phyloP scores from a whole-genome alignment of 768 basidiomycete genomes.

The Tremella mesenterica region DNA sequence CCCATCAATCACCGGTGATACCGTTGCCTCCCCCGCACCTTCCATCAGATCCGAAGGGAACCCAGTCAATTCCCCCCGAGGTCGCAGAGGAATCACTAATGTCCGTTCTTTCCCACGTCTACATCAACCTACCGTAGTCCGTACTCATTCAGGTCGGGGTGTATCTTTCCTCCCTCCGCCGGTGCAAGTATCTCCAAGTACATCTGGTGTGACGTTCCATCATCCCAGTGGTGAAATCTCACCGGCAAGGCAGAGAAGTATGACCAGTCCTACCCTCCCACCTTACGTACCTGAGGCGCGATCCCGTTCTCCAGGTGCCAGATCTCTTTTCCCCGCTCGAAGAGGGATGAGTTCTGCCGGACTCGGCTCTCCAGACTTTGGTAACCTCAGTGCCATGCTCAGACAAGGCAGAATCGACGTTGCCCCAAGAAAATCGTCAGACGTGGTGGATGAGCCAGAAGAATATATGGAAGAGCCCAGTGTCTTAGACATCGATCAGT shows the following conservation, averaged over 20 bases:
- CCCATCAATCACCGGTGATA: no score
- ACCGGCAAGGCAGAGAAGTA: no score
- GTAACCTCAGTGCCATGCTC: background rate
- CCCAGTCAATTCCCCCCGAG: background rate
- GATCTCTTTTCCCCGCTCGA: no score
- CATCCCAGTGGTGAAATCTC: no score
- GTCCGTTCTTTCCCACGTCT: slow-evolving; percentile 20
- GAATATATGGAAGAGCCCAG: background rate
- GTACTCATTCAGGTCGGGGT: slow-evolving; percentile 20
- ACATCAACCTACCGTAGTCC: slow-evolving; percentile 33
- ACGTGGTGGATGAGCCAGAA: background rate
- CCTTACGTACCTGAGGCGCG: no score
- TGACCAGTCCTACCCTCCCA: no score
- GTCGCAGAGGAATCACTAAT: background rate
- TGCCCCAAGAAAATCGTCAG: background rate
- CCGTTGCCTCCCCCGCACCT: no score
- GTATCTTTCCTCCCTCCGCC: slow-evolving; percentile 27
- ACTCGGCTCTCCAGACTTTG: no score
- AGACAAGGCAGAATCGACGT: background rate
- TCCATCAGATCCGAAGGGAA: no score
- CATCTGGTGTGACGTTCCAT: no score
- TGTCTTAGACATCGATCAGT: background rate
- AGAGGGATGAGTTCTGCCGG: no score
- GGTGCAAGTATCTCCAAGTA: slow-evolving; percentile 9
- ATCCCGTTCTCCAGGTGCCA: no score